Evolutionary conservation across 75 land plant genomes (phyloP).

Genomic region (Chamaecyparis obtusa): DNA sequence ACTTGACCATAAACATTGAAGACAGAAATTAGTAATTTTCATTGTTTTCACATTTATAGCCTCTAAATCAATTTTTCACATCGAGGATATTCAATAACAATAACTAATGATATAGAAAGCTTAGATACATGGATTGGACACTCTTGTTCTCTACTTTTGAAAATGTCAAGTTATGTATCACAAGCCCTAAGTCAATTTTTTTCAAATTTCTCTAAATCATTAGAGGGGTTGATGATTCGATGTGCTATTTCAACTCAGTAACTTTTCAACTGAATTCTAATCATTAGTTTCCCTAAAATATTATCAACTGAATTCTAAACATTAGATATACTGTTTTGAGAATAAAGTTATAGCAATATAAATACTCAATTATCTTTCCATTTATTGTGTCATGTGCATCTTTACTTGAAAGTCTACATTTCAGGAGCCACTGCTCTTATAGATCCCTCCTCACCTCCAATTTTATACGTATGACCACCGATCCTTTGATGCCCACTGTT

Average conservation of each 20-base stretch:
- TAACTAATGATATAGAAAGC: not conserved
- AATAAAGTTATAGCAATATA: too few relatives aligned
- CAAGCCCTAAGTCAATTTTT: not conserved
- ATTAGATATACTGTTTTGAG: not conserved
- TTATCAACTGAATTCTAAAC: not conserved
- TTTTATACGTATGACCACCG: too few relatives aligned
- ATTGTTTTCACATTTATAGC: too few relatives aligned
- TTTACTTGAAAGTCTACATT: too few relatives aligned
- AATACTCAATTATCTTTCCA: too few relatives aligned
- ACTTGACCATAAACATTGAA: not conserved
- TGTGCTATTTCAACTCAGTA: not conserved
- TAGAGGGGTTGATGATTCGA: not conserved
- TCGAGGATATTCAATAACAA: not conserved
- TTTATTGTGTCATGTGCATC: too few relatives aligned
- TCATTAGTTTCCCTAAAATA: too few relatives aligned
- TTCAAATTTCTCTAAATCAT: not conserved
- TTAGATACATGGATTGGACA: not conserved
- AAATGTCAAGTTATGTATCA: not conserved
- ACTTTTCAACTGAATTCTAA: too few relatives aligned
- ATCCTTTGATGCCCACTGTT: too few relatives aligned
- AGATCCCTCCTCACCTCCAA: too few relatives aligned
- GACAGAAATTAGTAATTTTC: not conserved
- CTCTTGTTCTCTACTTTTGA: not conserved
- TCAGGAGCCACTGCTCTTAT: too few relatives aligned
- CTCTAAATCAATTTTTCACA: not conserved